Evolutionary conservation across 169 alveolate genomes (phyloP).

Genomic region (Plasmodium fragile): DNA sequence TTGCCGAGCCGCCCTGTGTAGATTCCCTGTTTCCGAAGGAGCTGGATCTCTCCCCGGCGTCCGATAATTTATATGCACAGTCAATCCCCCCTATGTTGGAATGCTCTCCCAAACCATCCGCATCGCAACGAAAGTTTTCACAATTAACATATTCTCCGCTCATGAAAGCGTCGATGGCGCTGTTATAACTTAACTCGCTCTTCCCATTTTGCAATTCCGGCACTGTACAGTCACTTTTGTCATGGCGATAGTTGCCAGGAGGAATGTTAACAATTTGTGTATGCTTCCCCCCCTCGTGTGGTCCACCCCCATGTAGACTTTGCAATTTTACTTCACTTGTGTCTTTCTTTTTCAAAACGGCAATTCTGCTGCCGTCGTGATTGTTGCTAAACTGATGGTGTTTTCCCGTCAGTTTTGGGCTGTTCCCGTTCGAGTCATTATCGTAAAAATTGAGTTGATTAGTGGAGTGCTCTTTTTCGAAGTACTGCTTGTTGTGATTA

Average conservation of each 20-base stretch:
- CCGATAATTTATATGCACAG: background rate
- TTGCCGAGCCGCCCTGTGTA: background rate
- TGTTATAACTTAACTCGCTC: constrained; percentile 11
- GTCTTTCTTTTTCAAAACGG: constrained; percentile 3
- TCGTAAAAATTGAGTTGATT: background rate
- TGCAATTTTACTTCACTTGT: background rate
- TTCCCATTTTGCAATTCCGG: constrained; percentile 1
- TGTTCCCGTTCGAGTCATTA: background rate
- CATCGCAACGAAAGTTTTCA: constrained; percentile 16
- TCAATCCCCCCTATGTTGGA: constrained; percentile 3
- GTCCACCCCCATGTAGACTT: background rate
- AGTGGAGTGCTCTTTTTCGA: background rate
- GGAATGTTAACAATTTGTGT: background rate
- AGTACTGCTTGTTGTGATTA: constrained; percentile 2
- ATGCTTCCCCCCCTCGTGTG: background rate
- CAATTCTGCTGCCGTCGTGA: background rate
- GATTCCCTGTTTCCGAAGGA: background rate
- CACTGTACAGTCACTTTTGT: background rate
- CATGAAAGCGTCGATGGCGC: constrained; percentile 17
- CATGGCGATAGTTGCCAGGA: background rate
- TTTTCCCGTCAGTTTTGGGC: constrained; percentile 1
- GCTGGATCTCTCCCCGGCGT: background rate
- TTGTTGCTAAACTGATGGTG: background rate
- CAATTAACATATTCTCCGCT: constrained; percentile 16
- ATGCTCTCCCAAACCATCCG: constrained; percentile 9